Evolutionary conservation across 2,329 filamentous ascomycete species (phyloP).

Genomic region (Fusarium equiseti): DNA sequence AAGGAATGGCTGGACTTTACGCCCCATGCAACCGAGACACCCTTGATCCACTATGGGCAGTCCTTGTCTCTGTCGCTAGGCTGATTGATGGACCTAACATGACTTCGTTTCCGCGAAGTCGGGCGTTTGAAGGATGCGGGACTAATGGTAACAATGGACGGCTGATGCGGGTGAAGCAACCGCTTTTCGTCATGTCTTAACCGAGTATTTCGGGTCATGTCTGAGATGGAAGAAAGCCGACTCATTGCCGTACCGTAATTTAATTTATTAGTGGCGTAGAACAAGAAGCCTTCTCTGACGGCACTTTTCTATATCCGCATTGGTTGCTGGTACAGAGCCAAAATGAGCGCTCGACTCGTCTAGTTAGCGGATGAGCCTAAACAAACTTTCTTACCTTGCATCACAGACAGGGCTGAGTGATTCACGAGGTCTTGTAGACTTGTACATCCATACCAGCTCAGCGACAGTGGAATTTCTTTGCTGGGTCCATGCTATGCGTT

Average conservation of each 20-base stretch:
- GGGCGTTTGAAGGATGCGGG: conserved; percentile 31
- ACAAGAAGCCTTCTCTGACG: not conserved
- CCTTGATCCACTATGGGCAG: conserved; percentile 10
- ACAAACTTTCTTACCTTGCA: conserved; percentile 29
- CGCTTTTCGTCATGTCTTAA: conserved; percentile 2
- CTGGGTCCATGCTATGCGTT: conserved; percentile 20
- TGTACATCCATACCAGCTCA: conserved; percentile 27
- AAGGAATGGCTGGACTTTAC: not conserved
- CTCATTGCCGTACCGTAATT: not conserved
- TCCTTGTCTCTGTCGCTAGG: conserved; percentile 26
- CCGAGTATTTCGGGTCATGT: not conserved
- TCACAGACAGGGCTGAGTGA: conserved; percentile 33
- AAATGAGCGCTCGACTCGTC: conserved; percentile 11
- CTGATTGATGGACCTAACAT: conserved; percentile 18
- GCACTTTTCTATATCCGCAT: not conserved
- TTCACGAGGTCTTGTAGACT: conserved; percentile 9
- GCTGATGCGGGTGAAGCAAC: conserved; percentile 13
- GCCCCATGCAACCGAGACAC: conserved; percentile 30
- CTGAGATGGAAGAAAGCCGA: not conserved
- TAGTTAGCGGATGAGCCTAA: conserved; percentile 7
- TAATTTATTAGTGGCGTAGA: not conserved
- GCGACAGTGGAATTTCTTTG: conserved; percentile 31
- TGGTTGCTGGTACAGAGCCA: conserved; percentile 1
- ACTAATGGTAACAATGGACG: conserved; percentile 9
- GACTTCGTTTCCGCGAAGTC: conserved; percentile 27